phyloP scores from a whole-genome alignment of 768 basidiomycete genomes.

The Lactarius sp. region DNA sequence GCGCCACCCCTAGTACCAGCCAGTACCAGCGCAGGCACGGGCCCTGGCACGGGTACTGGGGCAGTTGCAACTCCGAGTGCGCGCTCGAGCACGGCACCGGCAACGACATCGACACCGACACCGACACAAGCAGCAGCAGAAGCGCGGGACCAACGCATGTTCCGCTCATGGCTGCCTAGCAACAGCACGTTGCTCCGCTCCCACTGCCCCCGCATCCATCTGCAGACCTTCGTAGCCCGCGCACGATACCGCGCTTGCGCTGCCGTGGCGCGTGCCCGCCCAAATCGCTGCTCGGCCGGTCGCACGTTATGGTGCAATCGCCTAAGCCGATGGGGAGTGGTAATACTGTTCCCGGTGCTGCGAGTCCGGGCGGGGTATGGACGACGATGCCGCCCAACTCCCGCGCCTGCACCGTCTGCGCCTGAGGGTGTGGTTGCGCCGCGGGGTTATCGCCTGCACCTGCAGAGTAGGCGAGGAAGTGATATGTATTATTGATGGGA shows the following conservation, averaged over 20 bases:
- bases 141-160: slow-evolving; percentile 9
- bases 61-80: not conserved
- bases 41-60: not conserved
- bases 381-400: no score
- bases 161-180: slow-evolving; percentile 20
- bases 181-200: slow-evolving; percentile 1
- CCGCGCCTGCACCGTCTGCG: not conserved
- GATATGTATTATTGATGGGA: not conserved
- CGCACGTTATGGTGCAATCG: slow-evolving; percentile 1
- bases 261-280: slow-evolving; percentile 65
- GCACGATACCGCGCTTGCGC: slow-evolving; percentile 48
- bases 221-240: slow-evolving; percentile 19
- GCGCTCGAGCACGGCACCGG: slow-evolving; percentile 9
- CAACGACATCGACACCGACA: not conserved
- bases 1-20: not conserved
- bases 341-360: not conserved
- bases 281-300: slow-evolving; percentile 51
- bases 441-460: not conserved
- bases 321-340: not conserved
- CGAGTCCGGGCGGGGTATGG: no score
- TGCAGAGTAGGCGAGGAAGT: not conserved
- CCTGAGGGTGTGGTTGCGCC: not conserved
- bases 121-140: not conserved
- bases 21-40: not conserved
- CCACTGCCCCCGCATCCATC: slow-evolving; percentile 16